Evolutionary conservation across 176 grass and related monocot genomes (phyloP), one percentile per base, ranked within the genome.

Genomic region (Phyllostachys edulis): DNA sequence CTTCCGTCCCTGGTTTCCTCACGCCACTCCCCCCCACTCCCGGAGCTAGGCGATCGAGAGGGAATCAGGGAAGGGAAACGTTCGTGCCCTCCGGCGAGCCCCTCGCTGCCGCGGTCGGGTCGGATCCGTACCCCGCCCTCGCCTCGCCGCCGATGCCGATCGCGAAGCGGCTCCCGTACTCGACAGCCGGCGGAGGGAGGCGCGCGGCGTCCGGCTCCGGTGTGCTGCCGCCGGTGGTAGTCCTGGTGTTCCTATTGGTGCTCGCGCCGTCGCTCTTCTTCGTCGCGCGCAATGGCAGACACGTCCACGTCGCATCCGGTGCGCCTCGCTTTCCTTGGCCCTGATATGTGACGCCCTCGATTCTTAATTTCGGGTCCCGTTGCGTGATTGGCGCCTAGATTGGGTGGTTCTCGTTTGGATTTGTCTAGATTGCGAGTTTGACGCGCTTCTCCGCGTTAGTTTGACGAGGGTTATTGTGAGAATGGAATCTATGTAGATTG

Each of bases 211-310:
- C 76, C 63, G 78, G 85, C 50, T 75, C 74, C 7, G 63, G 82
- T 62, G 70, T 73, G 37, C 49, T 90, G 71, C 80, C 83, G 21
- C 85, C 89, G 27, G 71, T 80, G 63, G 79, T 93, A 77, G 73
- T 98, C 29, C 87, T 93, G 44, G 85, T 95, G 4, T 92, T 95
- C 82, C 79, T 95, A 62, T 87, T 92, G 81, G 71, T 98, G 36
- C 41, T 98, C 27, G 88, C 87, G 7, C 91, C 89, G 26, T 92
- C 88, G 45, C 68, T 88, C 32, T 90, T 93, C 86, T 50, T 93
- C 78, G 77, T 88, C 60, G 83, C 40, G 23, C 83, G 84, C 32
- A 93, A 89, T 86, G 89, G 85, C 1, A 82, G 85, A 1, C 87
- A 87, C 71, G 73, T 88, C 61, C 85, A 87, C 38, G 76, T 86